Evolutionary conservation across 2,329 filamentous ascomycete genomes (phyloP).

Genomic region (Epichloe amarillans): DNA sequence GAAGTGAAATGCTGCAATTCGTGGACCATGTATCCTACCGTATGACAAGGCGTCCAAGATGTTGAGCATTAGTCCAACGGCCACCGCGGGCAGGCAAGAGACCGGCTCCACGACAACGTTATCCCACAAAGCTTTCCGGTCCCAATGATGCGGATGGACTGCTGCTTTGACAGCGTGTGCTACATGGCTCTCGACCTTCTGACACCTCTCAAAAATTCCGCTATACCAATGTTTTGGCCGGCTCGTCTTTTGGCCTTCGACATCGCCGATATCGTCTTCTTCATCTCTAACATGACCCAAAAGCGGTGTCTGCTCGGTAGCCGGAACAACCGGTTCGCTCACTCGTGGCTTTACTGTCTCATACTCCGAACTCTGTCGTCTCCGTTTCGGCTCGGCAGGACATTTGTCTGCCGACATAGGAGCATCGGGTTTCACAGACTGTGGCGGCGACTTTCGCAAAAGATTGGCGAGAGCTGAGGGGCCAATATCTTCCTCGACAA

Average conservation of each 20-base stretch:
- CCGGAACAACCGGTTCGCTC: slow-evolving; percentile 6
- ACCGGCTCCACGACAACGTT: slow-evolving; percentile 52
- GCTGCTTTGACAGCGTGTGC: slow-evolving; percentile 21
- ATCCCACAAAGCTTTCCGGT: slow-evolving; percentile 50
- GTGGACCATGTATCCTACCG: slow-evolving; percentile 35
- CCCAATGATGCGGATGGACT: slow-evolving; percentile 57
- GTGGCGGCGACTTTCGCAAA: slow-evolving; percentile 34
- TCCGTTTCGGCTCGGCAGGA: neutral
- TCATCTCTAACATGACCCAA: slow-evolving; percentile 22
- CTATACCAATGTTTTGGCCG: slow-evolving; percentile 21
- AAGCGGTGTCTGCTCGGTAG: slow-evolving; percentile 35
- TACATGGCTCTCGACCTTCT: slow-evolving; percentile 20
- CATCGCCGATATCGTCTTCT: slow-evolving; percentile 23
- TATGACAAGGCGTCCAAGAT: slow-evolving; percentile 92
- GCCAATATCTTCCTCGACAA: slow-evolving; percentile 12
- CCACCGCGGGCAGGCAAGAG: slow-evolving; percentile 68
- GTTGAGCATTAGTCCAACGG: slow-evolving; percentile 80
- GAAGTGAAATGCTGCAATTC: slow-evolving; percentile 4
- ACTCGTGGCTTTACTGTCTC: slow-evolving; percentile 6
- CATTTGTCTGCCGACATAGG: slow-evolving; percentile 1
- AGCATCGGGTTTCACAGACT: slow-evolving; percentile 14
- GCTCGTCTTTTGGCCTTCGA: slow-evolving; percentile 37
- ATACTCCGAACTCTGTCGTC: neutral
- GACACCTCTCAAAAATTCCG: slow-evolving; percentile 17
- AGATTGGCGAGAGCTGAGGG: slow-evolving; percentile 35